Conservation (phyloP, 352 stramenopile genomes). For the Aphanomyces euteiches region DNA sequence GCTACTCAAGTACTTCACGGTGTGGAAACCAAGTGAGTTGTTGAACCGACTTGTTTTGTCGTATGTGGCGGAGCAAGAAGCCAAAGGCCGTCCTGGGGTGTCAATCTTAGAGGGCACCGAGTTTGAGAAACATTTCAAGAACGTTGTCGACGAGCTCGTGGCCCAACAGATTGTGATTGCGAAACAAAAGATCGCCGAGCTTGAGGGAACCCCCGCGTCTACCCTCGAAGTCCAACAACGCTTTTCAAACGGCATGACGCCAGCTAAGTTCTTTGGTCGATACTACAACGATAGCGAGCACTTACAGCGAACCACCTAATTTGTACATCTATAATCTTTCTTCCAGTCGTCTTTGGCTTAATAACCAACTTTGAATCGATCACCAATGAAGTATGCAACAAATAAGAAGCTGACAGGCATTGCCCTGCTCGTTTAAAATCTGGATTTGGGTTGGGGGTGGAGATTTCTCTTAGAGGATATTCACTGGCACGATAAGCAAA, state of each 20-base stretch:
- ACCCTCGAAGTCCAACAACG: neutral
- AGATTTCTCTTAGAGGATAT: too few relatives aligned
- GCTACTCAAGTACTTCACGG: constrained; percentile 1
- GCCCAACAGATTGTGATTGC: neutral
- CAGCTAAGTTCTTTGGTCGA: neutral
- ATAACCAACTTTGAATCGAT: too few relatives aligned
- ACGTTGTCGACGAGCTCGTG: neutral
- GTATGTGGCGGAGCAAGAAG: neutral
- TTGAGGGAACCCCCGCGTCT: neutral
- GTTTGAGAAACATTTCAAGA: neutral
- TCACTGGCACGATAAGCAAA: too few relatives aligned
- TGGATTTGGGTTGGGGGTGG: too few relatives aligned
- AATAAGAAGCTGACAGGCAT: too few relatives aligned
- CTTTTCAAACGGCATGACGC: too few relatives aligned
- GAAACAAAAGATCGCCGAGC: neutral
- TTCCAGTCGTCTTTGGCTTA: too few relatives aligned
- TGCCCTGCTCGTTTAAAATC: too few relatives aligned
- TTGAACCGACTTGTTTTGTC: neutral
- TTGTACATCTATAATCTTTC: too few relatives aligned
- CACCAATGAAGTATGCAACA: too few relatives aligned
- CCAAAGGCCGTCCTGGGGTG: neutral
- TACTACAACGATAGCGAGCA: too few relatives aligned
- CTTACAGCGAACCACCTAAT: too few relatives aligned
- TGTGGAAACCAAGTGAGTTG: neutral
- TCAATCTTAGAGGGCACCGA: neutral